Base-by-base conservation (phyloP, 2,329 filamentous ascomycete species). In the Penicillium sp. region DNA sequence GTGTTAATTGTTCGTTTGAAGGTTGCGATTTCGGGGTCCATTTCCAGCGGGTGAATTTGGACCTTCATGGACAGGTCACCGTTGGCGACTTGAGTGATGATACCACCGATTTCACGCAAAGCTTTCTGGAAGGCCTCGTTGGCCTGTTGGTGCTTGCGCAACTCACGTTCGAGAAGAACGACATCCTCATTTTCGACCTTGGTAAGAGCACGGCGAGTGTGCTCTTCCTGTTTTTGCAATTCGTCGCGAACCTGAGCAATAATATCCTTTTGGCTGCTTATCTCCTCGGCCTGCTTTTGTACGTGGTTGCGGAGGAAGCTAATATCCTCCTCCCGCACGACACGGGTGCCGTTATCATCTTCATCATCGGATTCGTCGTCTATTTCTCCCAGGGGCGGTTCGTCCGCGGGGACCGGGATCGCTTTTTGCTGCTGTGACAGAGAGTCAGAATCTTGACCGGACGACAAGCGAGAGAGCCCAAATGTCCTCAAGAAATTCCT, bases 121-220 rank as follows among this genome's bases (percentile, higher is more conserved):
- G 94, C 94, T 77, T 97, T 97, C 74, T 97, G 93, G 83, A 97
- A 99, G 67, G 94, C 96, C 76, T 96, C 88, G 76, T 99, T 99
- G 72, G 96, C 94, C 78, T 97, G 94, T 74, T 96, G 93, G 72
- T 97, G 93, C 78, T 97, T 97, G 81, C 90, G 92, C 59, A 99
- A 82, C 77, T 99, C 94, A 58, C 93, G 86, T 78, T 97, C 93
- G 41, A 97, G 82, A 36, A 91, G 88, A 53, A 90, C 89, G 63
- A 97, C 93, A 66, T 94, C 92, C 74, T 92, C 88, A 64, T 89
- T 86, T 75, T 96, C 92, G 53, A 96, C 88, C 61, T 89, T 85
- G 66, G 89, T 88, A 55, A 96, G 86, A 33, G 91, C 89, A 70
- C 87, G 86, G 75, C 93, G 89, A 72, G 96, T 91, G 62, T 92